A percentile compares a stretch with the other conserved stretches of the same genome.
Evolutionary conservation across 106 monocot species (phyloP).

Genomic region (Apostasia shenzhenica): DNA sequence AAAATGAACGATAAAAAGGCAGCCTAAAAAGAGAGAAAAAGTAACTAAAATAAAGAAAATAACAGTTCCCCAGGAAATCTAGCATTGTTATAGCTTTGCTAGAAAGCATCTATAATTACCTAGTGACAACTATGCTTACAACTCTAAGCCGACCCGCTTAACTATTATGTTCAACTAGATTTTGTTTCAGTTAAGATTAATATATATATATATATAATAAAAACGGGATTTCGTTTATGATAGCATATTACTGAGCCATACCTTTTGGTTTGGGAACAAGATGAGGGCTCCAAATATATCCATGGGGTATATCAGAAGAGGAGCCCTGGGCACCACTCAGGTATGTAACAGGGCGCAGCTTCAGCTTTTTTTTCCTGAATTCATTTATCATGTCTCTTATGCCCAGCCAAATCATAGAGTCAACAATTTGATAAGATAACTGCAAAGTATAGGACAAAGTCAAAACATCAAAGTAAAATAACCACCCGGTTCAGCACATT

Average conservation of each 20-base stretch:
- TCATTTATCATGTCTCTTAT: slow-evolving; percentile 83
- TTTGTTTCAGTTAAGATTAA: no score
- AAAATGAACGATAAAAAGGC: no score
- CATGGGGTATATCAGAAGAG: slow-evolving; percentile 50
- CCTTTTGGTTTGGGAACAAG: slow-evolving; percentile 86
- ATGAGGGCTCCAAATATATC: slow-evolving; percentile 83
- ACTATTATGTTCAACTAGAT: no score
- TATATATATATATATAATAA: no score
- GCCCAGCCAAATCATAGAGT: slow-evolving; percentile 81
- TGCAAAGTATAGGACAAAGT: slow-evolving; percentile 13
- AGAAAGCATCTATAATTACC: no score
- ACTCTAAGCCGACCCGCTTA: no score
- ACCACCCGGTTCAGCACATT: no score
- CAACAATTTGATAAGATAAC: slow-evolving; percentile 49
- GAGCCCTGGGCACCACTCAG: slow-evolving; percentile 53
- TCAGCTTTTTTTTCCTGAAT: slow-evolving; percentile 66
- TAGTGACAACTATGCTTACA: no score
- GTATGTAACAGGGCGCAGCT: slow-evolving; percentile 68
- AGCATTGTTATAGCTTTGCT: no score
- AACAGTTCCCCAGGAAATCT: no score
- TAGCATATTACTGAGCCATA: slow-evolving; percentile 7
- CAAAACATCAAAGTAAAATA: background rate
- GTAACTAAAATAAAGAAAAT: no score
- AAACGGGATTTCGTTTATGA: background rate
- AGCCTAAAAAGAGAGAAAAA: no score